Percentiles rank a stretch among this genome's conserved stretches.
phyloP scores from a whole-genome alignment of 1,284 basidiomycete genomes.

The Cystobasidium pallidum region DNA sequence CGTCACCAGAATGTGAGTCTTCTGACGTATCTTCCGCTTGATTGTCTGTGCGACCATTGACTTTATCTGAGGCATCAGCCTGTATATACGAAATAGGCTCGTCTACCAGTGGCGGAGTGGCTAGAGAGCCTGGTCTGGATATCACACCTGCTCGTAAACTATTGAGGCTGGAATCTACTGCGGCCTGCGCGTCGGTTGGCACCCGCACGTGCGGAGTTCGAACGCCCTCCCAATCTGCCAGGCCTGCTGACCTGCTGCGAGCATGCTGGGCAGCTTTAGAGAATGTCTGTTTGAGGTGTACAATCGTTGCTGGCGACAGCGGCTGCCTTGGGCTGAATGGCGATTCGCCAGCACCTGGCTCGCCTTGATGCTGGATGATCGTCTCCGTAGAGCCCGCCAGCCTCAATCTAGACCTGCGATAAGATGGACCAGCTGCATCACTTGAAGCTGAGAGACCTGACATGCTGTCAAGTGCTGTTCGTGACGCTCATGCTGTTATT shows the following conservation, averaged over 20 bases:
- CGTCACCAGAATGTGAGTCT: conserved; percentile 40
- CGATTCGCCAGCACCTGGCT: not conserved
- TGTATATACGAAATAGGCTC: conserved; percentile 16
- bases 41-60: not conserved
- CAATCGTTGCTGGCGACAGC: conserved; percentile 28
- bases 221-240: conserved; percentile 35
- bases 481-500: not conserved
- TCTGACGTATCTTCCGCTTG: conserved; percentile 11
- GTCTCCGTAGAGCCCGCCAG: not conserved
- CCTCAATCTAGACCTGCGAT: not conserved
- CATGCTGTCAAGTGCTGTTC: conserved; percentile 6
- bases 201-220: conserved; percentile 15
- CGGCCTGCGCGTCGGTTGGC: not conserved
- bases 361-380: not conserved
- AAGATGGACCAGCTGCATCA: not conserved
- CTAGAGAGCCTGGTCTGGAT: not conserved
- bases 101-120: conserved; percentile 2
- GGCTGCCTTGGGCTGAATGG: conserved; percentile 21
- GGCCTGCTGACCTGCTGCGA: conserved; percentile 11
- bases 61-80: not conserved
- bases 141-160: not conserved
- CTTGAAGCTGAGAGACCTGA: not conserved
- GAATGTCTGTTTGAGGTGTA: conserved; percentile 30
- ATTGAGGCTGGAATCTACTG: not conserved
- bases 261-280: conserved; percentile 11